Evolutionary conservation across 257 asterid genomes (phyloP), one percentile per base, ranked within the genome.

Genomic region (Gentiana straminea): DNA sequence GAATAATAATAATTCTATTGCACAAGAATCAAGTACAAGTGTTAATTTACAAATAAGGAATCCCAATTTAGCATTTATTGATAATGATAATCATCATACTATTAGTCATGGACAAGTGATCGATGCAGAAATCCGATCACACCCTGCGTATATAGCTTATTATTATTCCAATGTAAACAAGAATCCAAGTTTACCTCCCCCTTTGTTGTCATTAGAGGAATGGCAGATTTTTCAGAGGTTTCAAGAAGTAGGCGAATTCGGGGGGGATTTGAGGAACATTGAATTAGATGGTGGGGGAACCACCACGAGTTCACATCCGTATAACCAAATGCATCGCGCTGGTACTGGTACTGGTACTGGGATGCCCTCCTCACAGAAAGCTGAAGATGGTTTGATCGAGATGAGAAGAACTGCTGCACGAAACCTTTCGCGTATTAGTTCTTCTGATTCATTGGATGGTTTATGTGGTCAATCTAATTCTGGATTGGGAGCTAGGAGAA

Each of bases 121-220:
- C 0, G 96, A 88, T 54, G 96, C 85, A 58, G 86, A 82, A 55
- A 72, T 88, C 55, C 67, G 94, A 53, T 79, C 94, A 2, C 90
- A 79, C 64, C 96, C 96, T 0, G 80, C 81, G 0, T 88, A 88
- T 62, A 64, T 83, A 56, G 90, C 84, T 6, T 88, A 82, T 52
- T 88, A 88, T 66, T 88, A 88, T 70, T 82, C 95, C 4, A 75
- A 81, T 58, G 86, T 77, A 61, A 88, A 88, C 59, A 82, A 79
- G 44, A 88, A 89, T 59, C 97, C 97, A 8, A 83, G 97, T 54
- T 58, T 89, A 54, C 95, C 97, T 13, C 92, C 94, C 0, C 97
- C 97, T 0, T 61, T 81, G 62, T 34, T 89, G 59, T 89, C 97
- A 1, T 79, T 70, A 69, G 97, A 86, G 80, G 94, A 86, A 50